These are phyloP conservation scores for Ogataea siamensis DNA, from an alignment of 805 yeast genomes.

Conservation along the genomic window DNA sequence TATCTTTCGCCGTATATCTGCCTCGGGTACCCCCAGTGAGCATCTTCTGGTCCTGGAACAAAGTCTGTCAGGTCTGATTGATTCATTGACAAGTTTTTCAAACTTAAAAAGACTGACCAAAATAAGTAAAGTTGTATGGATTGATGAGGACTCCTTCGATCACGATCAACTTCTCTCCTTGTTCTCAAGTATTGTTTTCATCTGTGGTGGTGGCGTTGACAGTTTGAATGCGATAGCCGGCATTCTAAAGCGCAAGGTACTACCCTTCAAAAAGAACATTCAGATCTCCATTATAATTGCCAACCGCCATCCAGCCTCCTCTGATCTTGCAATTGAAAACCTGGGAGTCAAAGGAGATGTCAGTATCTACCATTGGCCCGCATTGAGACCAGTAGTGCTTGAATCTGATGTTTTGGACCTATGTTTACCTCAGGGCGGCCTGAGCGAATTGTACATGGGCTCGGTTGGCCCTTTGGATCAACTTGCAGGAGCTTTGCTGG, in stretches of 20 bases:
- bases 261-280: conserved; percentile 17
- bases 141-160: conserved; percentile 23
- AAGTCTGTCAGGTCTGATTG: conserved; percentile 25
- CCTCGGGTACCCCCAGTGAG: conserved; percentile 1
- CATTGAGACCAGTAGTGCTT: conserved; percentile 22
- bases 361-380: conserved; percentile 24
- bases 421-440: conserved; percentile 36
- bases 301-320: conserved; percentile 13
- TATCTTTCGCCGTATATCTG: conserved; percentile 19
- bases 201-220: conserved; percentile 19
- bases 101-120: conserved; percentile 25
- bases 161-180: conserved; percentile 19
- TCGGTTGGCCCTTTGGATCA: conserved; percentile 46
- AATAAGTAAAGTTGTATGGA: conserved; percentile 31
- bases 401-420: conserved; percentile 44
- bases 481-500: conserved; percentile 49
- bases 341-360: conserved; percentile 30
- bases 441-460: conserved; percentile 43
- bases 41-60: conserved; percentile 28
- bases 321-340: conserved; percentile 22
- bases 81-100: conserved; percentile 29
- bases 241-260: conserved; percentile 17
- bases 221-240: conserved; percentile 13
- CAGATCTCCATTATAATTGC: conserved; percentile 22
- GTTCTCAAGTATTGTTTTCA: conserved; percentile 25